Base-by-base conservation (phyloP, 768 basidiomycete species). In the Obba rivulosa region DNA sequence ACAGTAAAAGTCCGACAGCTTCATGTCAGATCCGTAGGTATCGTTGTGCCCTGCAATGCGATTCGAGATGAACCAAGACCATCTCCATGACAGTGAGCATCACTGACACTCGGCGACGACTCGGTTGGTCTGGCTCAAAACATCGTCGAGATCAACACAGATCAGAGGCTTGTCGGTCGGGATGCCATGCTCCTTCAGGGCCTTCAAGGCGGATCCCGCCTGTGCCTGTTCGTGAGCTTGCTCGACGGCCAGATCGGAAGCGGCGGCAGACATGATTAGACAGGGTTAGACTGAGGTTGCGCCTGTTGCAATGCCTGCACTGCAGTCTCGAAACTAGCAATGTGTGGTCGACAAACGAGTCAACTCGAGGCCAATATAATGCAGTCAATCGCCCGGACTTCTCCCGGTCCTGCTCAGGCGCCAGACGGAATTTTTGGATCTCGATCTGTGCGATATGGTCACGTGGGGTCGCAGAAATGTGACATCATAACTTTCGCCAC, bases 131-230 rank as follows among this genome's bases (percentile, higher is more conserved):
- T 74, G 62, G 51, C 78, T 69, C 48, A 86, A 65, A 34, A 86
- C 84, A 65, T 86, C 85, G 51, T 86, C 83, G 46, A 85, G 56
- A 62, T 86, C 84, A 35, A 84, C 66, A 3, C 81, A 79, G 57
- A 86, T 78, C 43, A 81, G 60, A 22, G 72, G 73, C 46, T 56
- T 53, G 47, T 56, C 55, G 3, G 17, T 5, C 2, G 40, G 40
- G 16, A 41, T 49, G 44, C 17, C 8, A 18, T 3, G 17, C 17
- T 45, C 17, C 23, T 28, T 8, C 5, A 45, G 16, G 23, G 45
- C 17, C 10, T 18, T 23, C 13, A 36, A 36, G 34, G 46, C n/a
- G 7, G 38, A n/a, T 3, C 16, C 31, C 10, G 46, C 18, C 13
- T 16, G 21, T 21, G 24, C 13, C 13, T 48, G 4, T 28, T 49